Base-by-base conservation (phyloP, 768 basidiomycete genomes). In the Termitomyces sp. region DNA sequence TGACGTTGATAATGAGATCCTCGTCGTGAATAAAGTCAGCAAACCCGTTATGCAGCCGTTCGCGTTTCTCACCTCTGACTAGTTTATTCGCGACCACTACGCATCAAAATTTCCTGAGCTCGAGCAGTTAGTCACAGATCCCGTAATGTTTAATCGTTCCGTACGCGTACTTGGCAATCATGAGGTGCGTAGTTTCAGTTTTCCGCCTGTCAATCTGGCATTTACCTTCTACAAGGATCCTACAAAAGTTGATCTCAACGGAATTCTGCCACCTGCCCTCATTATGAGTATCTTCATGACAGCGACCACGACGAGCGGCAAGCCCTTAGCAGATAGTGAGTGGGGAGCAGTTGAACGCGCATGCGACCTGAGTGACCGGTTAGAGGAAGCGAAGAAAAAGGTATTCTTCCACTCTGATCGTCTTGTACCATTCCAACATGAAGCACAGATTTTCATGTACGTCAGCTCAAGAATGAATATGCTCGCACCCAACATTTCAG, bases 41-140 rank as follows among this genome's bases (percentile, higher is more conserved):
- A 44, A n/a, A 41, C 5, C 10, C 33, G 33, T 15, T 36, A 12
- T 60, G 10, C 16, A 24, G 18, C 24, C 15, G 8, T 28, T 22
- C 42, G 29, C 3, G 29, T 52, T 46, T 10, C 46, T 48, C 15
- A 58, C 24, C 12, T 12, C 47, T 28, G 1, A n/a, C 6, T 46
- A 95, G 91, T 98, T 98, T 79, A 95, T 98, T 67, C 87, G 97
- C 61, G 97, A 99, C 69, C 96, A 98, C 73, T 99, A 98, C 70
- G 84, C 90, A 0, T 81, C 90, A 29, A 91, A 93, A 61, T 99
- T 99, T 71, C 96, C 97, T 28, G 97, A 98, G 66, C 83, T 99
- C 29, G 97, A 98, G 70, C 92, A 97, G 65, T 83, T 99, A 33
- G 90, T 99, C 20, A 83, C 87, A 4, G 94, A 98, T 64, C 91